Conservation (phyloP, 768 basidiomycete species). For the Tulasnella sp. region DNA sequence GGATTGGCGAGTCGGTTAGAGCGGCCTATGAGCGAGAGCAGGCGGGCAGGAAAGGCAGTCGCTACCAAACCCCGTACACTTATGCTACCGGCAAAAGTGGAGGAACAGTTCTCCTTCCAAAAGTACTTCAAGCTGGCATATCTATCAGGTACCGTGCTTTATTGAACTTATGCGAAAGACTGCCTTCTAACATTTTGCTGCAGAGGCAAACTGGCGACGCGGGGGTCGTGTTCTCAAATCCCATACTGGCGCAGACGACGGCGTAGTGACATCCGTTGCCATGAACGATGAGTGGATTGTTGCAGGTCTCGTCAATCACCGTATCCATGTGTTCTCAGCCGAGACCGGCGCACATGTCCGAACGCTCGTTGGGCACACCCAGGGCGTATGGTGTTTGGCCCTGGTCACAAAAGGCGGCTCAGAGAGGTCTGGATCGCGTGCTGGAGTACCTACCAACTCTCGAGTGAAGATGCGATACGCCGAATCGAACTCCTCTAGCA, state of each 20-base stretch:
- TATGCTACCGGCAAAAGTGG: constrained; percentile 5
- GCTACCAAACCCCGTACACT: constrained; percentile 5
- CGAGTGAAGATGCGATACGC: neutral
- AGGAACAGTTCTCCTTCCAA: constrained; percentile 44
- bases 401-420: constrained; percentile 60
- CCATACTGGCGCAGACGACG: constrained; percentile 42
- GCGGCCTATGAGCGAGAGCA: neutral
- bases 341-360: constrained; percentile 62
- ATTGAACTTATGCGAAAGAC: neutral
- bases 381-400: constrained; percentile 88
- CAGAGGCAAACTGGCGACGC: constrained; percentile 72
- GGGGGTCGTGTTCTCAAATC: constrained; percentile 61
- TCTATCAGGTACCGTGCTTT: constrained; percentile 45
- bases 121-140: constrained; percentile 64
- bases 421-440: neutral
- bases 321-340: constrained; percentile 78
- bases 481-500: neutral
- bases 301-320: constrained; percentile 76
- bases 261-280: constrained; percentile 79
- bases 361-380: constrained; percentile 73
- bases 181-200: neutral
- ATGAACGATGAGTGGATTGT: constrained; percentile 77
- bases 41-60: neutral
- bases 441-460: neutral
- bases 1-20: neutral